Evolutionary conservation across 345 rosid species (phyloP).

Genomic region (Lagerstroemia speciosa): DNA sequence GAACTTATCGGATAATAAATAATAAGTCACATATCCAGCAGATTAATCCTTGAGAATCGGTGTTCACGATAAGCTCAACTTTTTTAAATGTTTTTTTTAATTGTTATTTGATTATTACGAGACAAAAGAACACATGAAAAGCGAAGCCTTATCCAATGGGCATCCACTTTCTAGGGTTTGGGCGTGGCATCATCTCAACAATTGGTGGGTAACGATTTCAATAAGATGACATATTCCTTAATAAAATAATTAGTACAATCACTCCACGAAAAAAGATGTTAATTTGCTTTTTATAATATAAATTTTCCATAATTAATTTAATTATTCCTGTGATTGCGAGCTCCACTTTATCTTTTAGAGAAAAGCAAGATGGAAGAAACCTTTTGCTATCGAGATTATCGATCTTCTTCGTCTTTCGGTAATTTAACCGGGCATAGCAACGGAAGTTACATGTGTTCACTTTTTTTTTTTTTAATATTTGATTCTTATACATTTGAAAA

Average conservation of each 20-base stretch:
- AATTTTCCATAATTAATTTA: neutral
- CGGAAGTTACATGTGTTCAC: no score
- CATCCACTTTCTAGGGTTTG: slow-evolving; percentile 32
- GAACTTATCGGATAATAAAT: no score
- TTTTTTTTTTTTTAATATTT: no score
- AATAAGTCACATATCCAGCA: no score
- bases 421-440: no score
- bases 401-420: no score
- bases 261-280: neutral
- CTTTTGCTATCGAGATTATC: neutral
- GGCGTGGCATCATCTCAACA: slow-evolving; percentile 22
- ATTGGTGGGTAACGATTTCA: neutral
- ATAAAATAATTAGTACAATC: neutral
- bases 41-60: no score
- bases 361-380: neutral
- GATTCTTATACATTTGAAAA: no score
- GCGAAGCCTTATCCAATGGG: slow-evolving; percentile 30
- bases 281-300: neutral
- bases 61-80: no score
- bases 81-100: no score
- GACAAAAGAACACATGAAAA: slow-evolving; percentile 9
- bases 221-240: neutral
- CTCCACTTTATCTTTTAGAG: neutral
- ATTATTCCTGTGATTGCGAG: neutral
- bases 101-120: neutral